A percentile compares a stretch with the other conserved stretches of the same genome.
Conservation (phyloP, 345 rosid species). For the Eucalyptus coolabah region DNA sequence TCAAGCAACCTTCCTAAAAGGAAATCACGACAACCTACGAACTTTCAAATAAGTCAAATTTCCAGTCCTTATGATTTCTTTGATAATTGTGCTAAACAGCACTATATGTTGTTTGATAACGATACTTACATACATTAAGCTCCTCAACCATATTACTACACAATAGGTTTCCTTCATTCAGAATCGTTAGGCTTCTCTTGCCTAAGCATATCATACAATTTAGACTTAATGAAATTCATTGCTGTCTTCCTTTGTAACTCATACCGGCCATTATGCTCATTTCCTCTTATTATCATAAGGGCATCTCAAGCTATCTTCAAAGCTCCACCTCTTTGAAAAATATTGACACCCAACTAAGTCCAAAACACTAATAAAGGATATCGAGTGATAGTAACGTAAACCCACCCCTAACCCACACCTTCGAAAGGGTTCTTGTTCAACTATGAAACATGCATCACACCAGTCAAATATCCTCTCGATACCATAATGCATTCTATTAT, state of each 20-base stretch:
- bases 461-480: background rate
- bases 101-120: background rate
- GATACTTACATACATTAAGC: background rate
- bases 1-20: background rate
- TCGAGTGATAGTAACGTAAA: background rate
- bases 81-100: background rate
- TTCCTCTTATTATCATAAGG: background rate
- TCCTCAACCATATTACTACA: background rate
- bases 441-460: background rate
- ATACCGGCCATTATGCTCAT: background rate
- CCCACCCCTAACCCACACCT: no score
- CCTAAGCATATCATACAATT: background rate
- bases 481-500: background rate
- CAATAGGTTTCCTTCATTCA: background rate
- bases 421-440: background rate
- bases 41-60: background rate
- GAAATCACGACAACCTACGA: rapidly evolving
- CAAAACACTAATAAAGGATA: background rate
- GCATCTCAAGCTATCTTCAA: background rate
- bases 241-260: background rate
- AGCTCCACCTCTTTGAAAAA: background rate
- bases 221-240: background rate
- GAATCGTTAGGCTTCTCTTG: background rate
- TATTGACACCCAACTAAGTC: background rate
- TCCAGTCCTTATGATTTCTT: background rate